Conservation (phyloP, 2,329 filamentous ascomycete species). For the Fusarium sp. region DNA sequence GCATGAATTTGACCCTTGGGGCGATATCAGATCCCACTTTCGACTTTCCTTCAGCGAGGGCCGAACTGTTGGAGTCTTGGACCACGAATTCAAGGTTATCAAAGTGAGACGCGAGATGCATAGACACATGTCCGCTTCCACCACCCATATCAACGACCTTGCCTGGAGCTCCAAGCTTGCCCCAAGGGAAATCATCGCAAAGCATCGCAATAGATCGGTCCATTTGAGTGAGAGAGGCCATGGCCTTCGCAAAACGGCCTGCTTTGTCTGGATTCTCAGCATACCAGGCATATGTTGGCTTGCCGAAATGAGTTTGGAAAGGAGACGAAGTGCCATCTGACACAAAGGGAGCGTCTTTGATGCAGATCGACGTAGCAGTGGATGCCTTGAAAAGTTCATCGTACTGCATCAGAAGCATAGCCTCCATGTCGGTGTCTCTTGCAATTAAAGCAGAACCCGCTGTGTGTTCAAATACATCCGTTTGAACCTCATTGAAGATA, state of each 20-base stretch:
- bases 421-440: neutral
- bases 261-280: neutral
- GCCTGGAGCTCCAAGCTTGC: neutral
- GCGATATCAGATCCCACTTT: neutral
- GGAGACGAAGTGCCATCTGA: neutral
- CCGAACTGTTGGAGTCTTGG: neutral
- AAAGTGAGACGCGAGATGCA: neutral
- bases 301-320: neutral
- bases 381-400: constrained; percentile 8
- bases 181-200: neutral
- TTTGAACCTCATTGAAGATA: constrained; percentile 1
- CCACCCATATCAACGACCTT: constrained; percentile 2
- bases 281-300: neutral
- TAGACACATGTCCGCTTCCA: neutral
- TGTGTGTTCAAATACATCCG: neutral
- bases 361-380: neutral
- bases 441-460: neutral
- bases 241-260: neutral
- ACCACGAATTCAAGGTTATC: neutral
- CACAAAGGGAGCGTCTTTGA: neutral
- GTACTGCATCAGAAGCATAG: neutral
- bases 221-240: neutral
- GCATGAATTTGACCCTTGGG: neutral
- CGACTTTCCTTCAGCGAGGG: neutral
- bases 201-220: neutral